These are phyloP conservation scores for Dipteronia dyeriana DNA, from an alignment of 345 rosid species.

Conservation along the genomic window DNA sequence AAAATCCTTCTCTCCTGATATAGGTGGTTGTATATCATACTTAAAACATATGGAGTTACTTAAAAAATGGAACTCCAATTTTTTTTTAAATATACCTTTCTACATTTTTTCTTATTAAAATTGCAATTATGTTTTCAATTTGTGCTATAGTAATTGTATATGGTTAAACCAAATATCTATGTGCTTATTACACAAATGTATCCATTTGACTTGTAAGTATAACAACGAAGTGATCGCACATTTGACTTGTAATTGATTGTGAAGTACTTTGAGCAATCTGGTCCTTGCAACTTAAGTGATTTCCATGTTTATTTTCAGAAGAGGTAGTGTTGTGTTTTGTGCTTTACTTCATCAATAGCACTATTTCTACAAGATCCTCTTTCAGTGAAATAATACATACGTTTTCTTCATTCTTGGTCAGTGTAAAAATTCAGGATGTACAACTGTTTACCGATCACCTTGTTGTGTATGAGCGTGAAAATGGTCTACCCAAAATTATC, in stretches of 20 bases:
- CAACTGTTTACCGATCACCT: slow-evolving; percentile 80
- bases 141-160: no score
- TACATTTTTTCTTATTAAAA: no score
- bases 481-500: slow-evolving; percentile 69
- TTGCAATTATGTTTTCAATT: no score
- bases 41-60: neutral
- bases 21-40: neutral
- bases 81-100: neutral
- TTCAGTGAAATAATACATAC: slow-evolving; percentile 20
- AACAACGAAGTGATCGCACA: no score
- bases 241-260: no score
- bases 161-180: no score
- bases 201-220: no score
- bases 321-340: neutral
- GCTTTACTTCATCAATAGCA: neutral
- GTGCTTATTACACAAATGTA: no score
- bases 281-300: slow-evolving; percentile 1
- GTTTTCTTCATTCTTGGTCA: slow-evolving; percentile 30
- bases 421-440: slow-evolving; percentile 76
- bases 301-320: neutral
- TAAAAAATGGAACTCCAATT: neutral
- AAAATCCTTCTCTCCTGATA: no score
- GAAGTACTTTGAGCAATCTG: neutral
- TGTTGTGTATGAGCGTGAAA: slow-evolving; percentile 76
- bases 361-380: neutral